Evolutionary conservation across 768 basidiomycete species (phyloP), one percentile per base, ranked within the genome.

Genomic region (Pleurotus giganteus): DNA sequence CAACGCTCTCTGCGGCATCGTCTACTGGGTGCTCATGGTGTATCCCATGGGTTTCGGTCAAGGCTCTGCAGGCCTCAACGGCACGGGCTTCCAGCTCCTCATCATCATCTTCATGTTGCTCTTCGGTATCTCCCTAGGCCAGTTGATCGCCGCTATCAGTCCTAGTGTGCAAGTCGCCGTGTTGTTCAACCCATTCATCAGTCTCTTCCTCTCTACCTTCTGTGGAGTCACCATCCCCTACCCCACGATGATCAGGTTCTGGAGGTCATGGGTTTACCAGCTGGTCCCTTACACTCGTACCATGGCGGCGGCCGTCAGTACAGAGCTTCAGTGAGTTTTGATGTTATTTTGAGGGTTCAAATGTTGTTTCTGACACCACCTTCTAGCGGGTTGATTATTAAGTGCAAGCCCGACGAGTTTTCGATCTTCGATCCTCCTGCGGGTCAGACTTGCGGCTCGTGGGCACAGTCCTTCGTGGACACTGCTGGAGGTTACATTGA

Each of bases 221-320:
- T 90, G 88, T 60, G 91, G 91, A 64, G 88, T 91, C 13, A 86
- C 87, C 1, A 82, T 91, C 53, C 89, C 88, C 0, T 86, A 79
- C 55, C 80, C 84, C 0, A 77, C 76, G 3, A 68, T 91, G 66
- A 75, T 77, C 8, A 64, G 66, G 26, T 91, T 90, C 76, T 91
- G 87, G 87, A 73, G 80, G 58, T 76, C 74, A n/a, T 93, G 90
- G 89, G 67, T 92, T 13, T 93, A 93, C 67, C 75, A 84, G 57
- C 70, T 88, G 6, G 73, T 75, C 42, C 90, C 91, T 0, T 89
- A 84, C 67, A 91, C 88, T 0, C 81, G 88, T 21, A 74, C 82
- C 9, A 68, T 92, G 23, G 77, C 84, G 4, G 82, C 90, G 15
- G 86, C 93, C 76, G 70, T 91, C 27, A 81, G 88, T 0, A 91